Conservation (phyloP, 2,329 filamentous ascomycete genomes). For the Fusarium sp. region DNA sequence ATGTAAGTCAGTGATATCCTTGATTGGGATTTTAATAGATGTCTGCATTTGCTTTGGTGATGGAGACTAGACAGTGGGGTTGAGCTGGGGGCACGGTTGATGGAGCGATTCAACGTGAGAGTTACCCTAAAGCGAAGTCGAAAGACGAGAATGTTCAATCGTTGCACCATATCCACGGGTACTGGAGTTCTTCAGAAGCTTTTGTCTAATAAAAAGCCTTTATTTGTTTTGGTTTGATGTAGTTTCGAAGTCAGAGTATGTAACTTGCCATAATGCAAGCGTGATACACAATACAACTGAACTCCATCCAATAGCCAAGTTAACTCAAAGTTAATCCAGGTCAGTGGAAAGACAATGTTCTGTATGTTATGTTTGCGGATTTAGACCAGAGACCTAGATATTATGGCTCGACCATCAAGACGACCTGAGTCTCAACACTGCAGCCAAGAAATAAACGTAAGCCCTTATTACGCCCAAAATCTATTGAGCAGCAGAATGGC, state of each 20-base stretch:
- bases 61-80: background rate
- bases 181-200: no score
- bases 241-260: background rate
- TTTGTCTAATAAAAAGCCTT: fast-evolving
- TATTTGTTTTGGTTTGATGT: fast-evolving
- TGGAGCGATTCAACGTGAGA: background rate
- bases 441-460: background rate
- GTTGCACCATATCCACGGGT: fast-evolving
- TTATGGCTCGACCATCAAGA: background rate
- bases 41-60: background rate
- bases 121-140: background rate
- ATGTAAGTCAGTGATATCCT: background rate
- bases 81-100: background rate
- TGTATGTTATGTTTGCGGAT: background rate
- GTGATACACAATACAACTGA: background rate
- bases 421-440: background rate
- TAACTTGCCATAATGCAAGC: no score
- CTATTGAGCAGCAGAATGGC: background rate
- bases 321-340: fast-evolving
- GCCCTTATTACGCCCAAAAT: background rate
- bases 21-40: background rate
- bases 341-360: no score
- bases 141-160: background rate
- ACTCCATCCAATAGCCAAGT: fast-evolving
- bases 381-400: no score